Percentiles rank a stretch among this genome's conserved stretches.
These are phyloP conservation scores for Penicillium ucsense DNA, from an alignment of 495 filamentous ascomycete species.

Conservation along the genomic window DNA sequence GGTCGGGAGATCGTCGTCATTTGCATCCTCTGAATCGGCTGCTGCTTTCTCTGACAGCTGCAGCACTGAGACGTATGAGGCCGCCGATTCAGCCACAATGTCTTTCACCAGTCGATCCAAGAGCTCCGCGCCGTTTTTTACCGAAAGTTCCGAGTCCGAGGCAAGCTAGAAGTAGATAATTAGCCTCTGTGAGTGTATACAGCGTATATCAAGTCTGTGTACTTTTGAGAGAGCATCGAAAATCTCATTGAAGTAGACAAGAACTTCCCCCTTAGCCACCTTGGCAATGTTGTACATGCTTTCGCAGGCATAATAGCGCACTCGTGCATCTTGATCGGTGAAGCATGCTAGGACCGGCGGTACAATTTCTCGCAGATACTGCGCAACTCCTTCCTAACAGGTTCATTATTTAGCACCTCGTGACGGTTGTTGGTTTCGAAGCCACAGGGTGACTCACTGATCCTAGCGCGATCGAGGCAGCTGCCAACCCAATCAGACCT, in stretches of 20 bases:
- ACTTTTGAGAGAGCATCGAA: constrained; percentile 98
- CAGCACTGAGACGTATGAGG: constrained; percentile 86
- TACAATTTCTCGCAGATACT: constrained; percentile 85
- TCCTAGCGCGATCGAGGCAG: constrained; percentile 91
- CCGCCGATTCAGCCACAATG: constrained; percentile 92
- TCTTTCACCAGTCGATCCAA: constrained; percentile 95
- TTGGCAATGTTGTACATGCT: constrained; percentile 99
- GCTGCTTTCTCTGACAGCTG: constrained; percentile 41
- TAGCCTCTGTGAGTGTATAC: neutral
- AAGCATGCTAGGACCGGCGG: constrained; percentile 98
- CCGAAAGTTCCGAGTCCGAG: constrained; percentile 89
- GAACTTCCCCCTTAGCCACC: constrained; percentile 93
- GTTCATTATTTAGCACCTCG: too few relatives aligned
- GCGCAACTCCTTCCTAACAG: constrained; percentile 69
- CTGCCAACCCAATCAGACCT: constrained; percentile 90
- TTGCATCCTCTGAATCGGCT: constrained; percentile 37
- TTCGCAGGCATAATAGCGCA: constrained; percentile 98
- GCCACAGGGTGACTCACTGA: constrained; percentile 48
- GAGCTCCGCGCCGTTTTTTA: constrained; percentile 97
- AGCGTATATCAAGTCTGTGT: constrained; percentile 6
- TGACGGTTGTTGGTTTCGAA: too few relatives aligned
- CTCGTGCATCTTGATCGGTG: constrained; percentile 93
- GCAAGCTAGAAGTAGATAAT: constrained; percentile 52
- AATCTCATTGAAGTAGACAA: constrained; percentile 95
- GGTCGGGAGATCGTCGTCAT: constrained; percentile 55